phyloP scores from a whole-genome alignment of 495 filamentous ascomycete species.

The Penicillium salamii region DNA sequence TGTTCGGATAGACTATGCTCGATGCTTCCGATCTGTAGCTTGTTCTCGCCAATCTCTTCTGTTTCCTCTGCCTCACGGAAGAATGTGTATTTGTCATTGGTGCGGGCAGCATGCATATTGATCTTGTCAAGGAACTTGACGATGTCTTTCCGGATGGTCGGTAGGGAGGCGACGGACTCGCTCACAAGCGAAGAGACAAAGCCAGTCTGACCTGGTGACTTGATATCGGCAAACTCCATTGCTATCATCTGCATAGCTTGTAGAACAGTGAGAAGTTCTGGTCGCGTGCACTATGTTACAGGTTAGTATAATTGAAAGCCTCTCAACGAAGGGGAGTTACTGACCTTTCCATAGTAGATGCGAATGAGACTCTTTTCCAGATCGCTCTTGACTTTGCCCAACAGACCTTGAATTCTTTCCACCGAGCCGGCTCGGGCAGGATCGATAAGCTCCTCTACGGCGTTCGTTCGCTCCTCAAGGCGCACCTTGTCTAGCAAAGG shows the following conservation, averaged over 20 bases:
- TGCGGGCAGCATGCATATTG: conserved; percentile 76
- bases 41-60: conserved; percentile 80
- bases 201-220: conserved; percentile 61
- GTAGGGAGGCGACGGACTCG: conserved; percentile 71
- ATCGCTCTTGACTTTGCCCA: conserved; percentile 72
- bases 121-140: conserved; percentile 76
- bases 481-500: conserved; percentile 76
- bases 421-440: conserved; percentile 60
- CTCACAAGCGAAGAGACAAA: conserved; percentile 72
- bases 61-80: conserved; percentile 84
- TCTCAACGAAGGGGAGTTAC: neutral
- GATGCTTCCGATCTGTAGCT: conserved; percentile 86
- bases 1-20: conserved; percentile 84
- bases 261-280: conserved; percentile 80
- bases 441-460: conserved; percentile 84
- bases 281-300: conserved; percentile 66
- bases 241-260: conserved; percentile 82
- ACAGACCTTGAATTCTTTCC: conserved; percentile 67
- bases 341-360: conserved; percentile 88
- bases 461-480: conserved; percentile 80
- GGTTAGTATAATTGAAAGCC: conserved; percentile 19
- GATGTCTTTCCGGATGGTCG: conserved; percentile 69
- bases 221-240: conserved; percentile 66
- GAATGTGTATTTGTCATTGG: conserved; percentile 90
- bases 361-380: conserved; percentile 89